phyloP scores from a whole-genome alignment of 768 basidiomycete species.

The Chiua virens region DNA sequence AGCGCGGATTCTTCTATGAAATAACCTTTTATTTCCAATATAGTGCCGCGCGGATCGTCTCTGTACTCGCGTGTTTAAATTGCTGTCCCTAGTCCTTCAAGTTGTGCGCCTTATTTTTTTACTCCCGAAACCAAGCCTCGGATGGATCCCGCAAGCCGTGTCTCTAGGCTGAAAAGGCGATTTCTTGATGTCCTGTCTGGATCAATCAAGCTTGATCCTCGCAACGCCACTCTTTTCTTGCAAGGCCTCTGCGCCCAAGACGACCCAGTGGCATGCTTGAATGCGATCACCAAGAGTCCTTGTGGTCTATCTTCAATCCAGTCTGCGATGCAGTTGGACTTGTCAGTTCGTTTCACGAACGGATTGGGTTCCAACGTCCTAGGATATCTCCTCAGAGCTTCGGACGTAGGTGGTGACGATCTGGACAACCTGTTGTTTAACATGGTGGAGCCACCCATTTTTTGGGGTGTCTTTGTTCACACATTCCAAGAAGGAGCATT shows the following conservation, averaged over 20 bases:
- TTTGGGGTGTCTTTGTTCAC: slow-evolving; percentile 42
- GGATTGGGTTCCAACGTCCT: slow-evolving; percentile 38
- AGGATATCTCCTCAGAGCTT: slow-evolving; percentile 39
- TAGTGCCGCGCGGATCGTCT: too few species aligned
- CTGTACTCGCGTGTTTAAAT: too few species aligned
- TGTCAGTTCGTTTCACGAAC: slow-evolving; percentile 42
- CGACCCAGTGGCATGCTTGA: slow-evolving; percentile 39
- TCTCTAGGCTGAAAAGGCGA: slow-evolving; percentile 32
- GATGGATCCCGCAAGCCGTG: slow-evolving; percentile 19
- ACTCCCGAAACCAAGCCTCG: not conserved
- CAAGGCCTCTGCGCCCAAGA: slow-evolving; percentile 44
- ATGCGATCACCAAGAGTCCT: slow-evolving; percentile 36
- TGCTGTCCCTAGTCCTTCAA: too few species aligned
- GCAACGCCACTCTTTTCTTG: slow-evolving; percentile 38
- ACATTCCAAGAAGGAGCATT: slow-evolving; percentile 38
- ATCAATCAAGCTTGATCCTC: slow-evolving; percentile 19
- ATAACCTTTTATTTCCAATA: too few species aligned
- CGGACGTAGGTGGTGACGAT: slow-evolving; percentile 36
- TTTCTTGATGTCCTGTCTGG: slow-evolving; percentile 37
- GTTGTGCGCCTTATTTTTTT: too few species aligned
- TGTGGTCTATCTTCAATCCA: slow-evolving; percentile 41
- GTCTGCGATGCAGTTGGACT: slow-evolving; percentile 40
- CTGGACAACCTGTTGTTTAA: slow-evolving; percentile 23
- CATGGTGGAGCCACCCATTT: slow-evolving; percentile 44
- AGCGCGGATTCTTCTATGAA: too few species aligned